Percentiles rank a stretch among this genome's conserved stretches.
These are phyloP conservation scores for Apophysomyces ossiformis DNA, from an alignment of 371 early-diverging fungal species.

Conservation along the genomic window DNA sequence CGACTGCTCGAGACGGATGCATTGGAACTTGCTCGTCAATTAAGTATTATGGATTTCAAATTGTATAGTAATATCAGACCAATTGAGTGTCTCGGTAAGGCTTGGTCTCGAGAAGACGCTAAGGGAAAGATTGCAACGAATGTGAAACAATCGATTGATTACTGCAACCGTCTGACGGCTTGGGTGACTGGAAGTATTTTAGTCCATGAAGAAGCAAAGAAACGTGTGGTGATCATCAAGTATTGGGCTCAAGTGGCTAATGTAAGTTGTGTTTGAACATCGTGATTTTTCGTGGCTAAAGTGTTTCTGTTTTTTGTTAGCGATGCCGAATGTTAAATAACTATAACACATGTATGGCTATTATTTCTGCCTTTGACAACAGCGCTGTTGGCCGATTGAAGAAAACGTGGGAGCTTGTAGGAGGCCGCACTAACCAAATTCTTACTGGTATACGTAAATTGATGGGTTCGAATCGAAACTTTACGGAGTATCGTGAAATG, in stretches of 20 bases:
- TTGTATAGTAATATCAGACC: conserved; percentile 81
- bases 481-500: conserved; percentile 83
- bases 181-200: conserved; percentile 85
- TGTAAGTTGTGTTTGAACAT: conserved; percentile 38
- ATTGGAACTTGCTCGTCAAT: conserved; percentile 90
- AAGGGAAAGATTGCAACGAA: conserved; percentile 59
- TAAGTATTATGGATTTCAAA: conserved; percentile 85
- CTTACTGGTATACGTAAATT: conserved; percentile 55
- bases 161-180: conserved; percentile 67
- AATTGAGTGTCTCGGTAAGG: conserved; percentile 85
- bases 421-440: conserved; percentile 49
- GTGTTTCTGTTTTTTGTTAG: conserved; percentile 17
- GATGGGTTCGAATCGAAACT: conserved; percentile 86
- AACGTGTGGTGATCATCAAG: conserved; percentile 74
- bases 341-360: conserved; percentile 88
- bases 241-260: conserved; percentile 85
- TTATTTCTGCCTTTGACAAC: conserved; percentile 86
- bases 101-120: conserved; percentile 79
- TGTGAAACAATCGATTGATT: conserved; percentile 75
- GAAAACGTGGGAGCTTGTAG: conserved; percentile 81
- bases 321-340: conserved; percentile 81
- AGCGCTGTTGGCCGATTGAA: conserved; percentile 86
- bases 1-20: conserved; percentile 87
- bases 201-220: conserved; percentile 73
- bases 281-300: background rate